phyloP scores from a whole-genome alignment of 2,329 filamentous ascomycete species.

The Pyrenochaeta sp. region DNA sequence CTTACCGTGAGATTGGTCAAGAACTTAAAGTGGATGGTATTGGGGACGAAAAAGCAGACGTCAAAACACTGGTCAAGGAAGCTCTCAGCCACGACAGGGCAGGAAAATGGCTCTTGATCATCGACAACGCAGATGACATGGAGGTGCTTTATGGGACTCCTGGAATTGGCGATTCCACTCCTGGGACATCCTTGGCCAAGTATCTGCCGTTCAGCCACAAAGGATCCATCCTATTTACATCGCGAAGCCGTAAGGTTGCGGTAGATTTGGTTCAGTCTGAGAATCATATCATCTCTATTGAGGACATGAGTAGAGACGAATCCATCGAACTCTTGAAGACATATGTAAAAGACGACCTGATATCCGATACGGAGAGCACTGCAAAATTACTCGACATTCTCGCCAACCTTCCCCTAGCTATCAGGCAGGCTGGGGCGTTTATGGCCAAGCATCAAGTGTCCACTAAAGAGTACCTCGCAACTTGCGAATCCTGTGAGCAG shows the following conservation, averaged over 20 bases:
- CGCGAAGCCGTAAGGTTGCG: slow-evolving; percentile 1
- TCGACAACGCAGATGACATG: slow-evolving; percentile 4
- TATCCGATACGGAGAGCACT: not conserved
- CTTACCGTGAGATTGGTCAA: not conserved
- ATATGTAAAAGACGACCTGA: not conserved
- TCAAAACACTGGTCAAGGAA: not conserved
- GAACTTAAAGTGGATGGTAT: not conserved
- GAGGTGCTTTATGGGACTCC: no score
- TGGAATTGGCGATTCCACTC: not conserved
- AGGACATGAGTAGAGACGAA: not conserved
- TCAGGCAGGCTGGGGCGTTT: slow-evolving; percentile 44
- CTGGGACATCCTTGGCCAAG: not conserved
- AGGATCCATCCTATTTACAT: not conserved
- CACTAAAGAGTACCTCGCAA: slow-evolving; percentile 39
- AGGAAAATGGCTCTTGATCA: slow-evolving; percentile 10
- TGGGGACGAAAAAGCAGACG: not conserved
- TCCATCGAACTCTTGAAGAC: not conserved
- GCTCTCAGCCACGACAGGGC: slow-evolving; percentile 1
- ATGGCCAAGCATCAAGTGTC: slow-evolving; percentile 35
- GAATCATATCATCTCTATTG: not conserved
- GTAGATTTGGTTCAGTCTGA: not conserved
- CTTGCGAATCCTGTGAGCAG: slow-evolving; percentile 38
- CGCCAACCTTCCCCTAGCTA: slow-evolving; percentile 43
- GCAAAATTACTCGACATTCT: slow-evolving; percentile 28
- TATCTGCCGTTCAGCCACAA: not conserved